Evolutionary conservation across 192 early-diverging fungal species (phyloP), one percentile per base, ranked within the genome.

Genomic region (Mycoemilia scoparia): DNA sequence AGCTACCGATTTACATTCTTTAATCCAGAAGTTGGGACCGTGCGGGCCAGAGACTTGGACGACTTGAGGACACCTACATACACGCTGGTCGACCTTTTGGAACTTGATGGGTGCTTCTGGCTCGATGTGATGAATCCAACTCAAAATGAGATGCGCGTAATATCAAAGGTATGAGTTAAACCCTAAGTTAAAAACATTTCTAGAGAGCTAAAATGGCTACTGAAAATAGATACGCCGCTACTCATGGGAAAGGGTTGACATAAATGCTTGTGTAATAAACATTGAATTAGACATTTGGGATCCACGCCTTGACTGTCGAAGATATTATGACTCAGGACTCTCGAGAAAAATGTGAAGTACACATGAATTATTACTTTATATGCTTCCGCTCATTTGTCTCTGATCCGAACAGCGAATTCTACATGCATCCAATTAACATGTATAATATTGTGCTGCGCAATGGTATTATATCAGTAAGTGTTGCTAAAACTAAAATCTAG

Each of bases 321-420:
- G 93, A 98, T 42, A 88, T 98, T 26, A 63, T 73, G 42, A 87
- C 81, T 7, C 76, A 92, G 37, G 90, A 93, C 25, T 73, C 75
- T 17, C 66, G 93, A 1, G 93, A 98, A 53, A 98, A 98, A 43
- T 91, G 84, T 49, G 93, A 59, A 32, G 50, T 52, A 33, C 56
- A 59, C 16, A 45, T 50, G 7, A 52, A 83, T 36, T 98, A 98
- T 54, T 84, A 81, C 41, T 96, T 96, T 63, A 73, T 93, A 14
- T 77, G 79, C 41, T 88, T 91, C 46, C 66, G 84, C 21, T 71
- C 68, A 8, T 79, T 83, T 47, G 70, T 79, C 46, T 52, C 54
- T 34, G 72, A 83, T 35, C 66, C 67, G 15, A 60, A 63, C 43
- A 70, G 68, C 27, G 54, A 65, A 3, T 40, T 42, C 12, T 80